Evolutionary conservation across 176 grass and related monocot species (phyloP), one percentile per base, ranked within the genome.

Genomic region (Eragrostis nindensis): DNA sequence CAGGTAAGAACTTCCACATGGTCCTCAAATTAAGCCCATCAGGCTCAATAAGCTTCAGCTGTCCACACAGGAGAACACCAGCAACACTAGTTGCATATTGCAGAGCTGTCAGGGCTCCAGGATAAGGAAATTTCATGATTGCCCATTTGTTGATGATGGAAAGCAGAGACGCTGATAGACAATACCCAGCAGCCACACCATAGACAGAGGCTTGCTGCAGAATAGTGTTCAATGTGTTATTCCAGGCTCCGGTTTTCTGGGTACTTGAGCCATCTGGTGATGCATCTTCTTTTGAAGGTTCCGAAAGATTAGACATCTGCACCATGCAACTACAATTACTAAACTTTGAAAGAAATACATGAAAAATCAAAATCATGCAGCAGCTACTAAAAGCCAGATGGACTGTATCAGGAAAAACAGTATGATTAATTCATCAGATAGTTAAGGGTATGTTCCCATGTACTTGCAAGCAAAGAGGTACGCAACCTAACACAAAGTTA

Each of bases 111-210:
- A 92, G 47, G 39, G 85, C 85, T 76, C 90, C 90, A 14, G 90
- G 93, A 72, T 95, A 95, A 3, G 90, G 93, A 87, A 95, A 95
- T 74, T 95, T 95, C 75, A 80, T 95, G 78, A 95, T 0, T 77
- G 93, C 93, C 90, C 90, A 95, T 95, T 95, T 95, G 70, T 95
- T 95, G 71, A 95, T 92, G 61, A 95, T 95, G 56, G 87, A 92
- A 27, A 95, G 87, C 44, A 95, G 53, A 52, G 93, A 92, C 26
- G 93, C 93, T 55, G 93, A 95, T 30, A 95, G 61, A 69, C 90
- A 92, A 66, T 95, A 95, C 50, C 93, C 93, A 69, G 86, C 87
- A 90, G 90, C 93, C 49, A 95, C 80, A 27, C 90, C 90, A 74
- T 95, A 95, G 22, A 95, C 90, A 21, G 87, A 95, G 42, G 68